Base-by-base conservation (phyloP, 331 rosid genomes). In the Pyrus hybrid region DNA sequence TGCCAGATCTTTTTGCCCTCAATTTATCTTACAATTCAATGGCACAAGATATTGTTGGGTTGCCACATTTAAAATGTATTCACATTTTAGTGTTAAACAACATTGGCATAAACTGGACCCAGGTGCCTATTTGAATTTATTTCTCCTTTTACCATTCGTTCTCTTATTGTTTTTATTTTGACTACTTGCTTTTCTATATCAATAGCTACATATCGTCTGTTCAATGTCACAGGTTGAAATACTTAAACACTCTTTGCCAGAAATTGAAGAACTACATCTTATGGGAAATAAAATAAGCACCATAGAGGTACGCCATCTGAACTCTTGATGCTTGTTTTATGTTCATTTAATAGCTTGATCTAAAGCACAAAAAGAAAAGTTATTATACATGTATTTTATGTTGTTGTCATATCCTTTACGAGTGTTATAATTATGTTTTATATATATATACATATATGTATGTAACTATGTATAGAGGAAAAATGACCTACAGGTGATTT, bases 261-360 rank as follows among this genome's bases (percentile, higher is more conserved):
- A 85, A 75, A 80, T 95, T 41, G 97, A 92, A 84, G 99, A 95
- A 83, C 92, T 41, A 41, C 47, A 95, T 85, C 89, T 92, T 35
- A 81, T 92, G 93, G 93, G 92, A 62, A 95, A 92, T 84, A 79
- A 77, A 58, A 89, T 92, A 74, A 90, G 97, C 83, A 75, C 74
- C 74, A 81, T 90, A 76, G 67, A 74, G 91, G 99, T 92, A 83
- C 57, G 73, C 68, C 86, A 16, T 66, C 60, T 72, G 20, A 23
- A 16, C 75, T 57, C 65, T 77, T 82, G 60, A 3, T 56, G 68
- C 66, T 81, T 75, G 79, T 41, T 41, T 12, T 41, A 41, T 41
- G 47, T 41, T 41, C 47, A 41, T 17, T 54, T 17, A 2, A 54
- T 18, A 54, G 60, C 60, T 21, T 75, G 58, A 70, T 45, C 64